Conservation (phyloP, 2,329 filamentous ascomycete genomes). For the Sclerotinia nivalis region DNA sequence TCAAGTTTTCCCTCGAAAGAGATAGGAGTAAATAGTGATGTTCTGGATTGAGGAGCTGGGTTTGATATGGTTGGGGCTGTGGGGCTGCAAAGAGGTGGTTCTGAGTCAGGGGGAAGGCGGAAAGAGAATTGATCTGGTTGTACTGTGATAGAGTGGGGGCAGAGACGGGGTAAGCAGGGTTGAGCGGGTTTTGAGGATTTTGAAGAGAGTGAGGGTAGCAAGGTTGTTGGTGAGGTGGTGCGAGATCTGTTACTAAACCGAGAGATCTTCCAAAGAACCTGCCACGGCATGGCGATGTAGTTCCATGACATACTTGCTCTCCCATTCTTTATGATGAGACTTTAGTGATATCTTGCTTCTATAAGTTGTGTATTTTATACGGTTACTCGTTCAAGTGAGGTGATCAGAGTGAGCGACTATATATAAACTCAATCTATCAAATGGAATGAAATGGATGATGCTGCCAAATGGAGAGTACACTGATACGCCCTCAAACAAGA, state of each 20-base stretch:
- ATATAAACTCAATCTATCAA: background rate
- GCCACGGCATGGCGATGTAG: background rate
- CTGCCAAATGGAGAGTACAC: background rate
- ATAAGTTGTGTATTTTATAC: too few species aligned
- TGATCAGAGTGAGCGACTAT: background rate
- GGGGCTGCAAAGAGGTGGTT: conserved; percentile 35
- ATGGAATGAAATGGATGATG: background rate
- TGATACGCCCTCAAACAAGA: background rate
- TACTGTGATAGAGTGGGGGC: background rate
- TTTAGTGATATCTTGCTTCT: background rate
- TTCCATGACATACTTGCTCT: background rate
- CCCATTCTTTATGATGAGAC: background rate
- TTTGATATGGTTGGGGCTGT: background rate
- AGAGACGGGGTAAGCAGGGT: background rate
- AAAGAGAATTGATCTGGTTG: background rate
- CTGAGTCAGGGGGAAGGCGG: background rate
- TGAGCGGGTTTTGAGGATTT: background rate
- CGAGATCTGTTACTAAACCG: background rate
- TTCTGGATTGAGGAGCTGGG: conserved; percentile 45
- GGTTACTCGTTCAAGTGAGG: background rate
- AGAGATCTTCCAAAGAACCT: background rate
- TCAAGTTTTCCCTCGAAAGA: conserved; percentile 46
- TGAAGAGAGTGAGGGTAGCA: background rate
- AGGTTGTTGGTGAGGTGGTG: background rate
- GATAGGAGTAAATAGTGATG: conserved; percentile 48